Evolutionary conservation across 2,329 filamentous ascomycete genomes (phyloP), one percentile per base, ranked within the genome.

Genomic region (Teratosphaeria viscida): DNA sequence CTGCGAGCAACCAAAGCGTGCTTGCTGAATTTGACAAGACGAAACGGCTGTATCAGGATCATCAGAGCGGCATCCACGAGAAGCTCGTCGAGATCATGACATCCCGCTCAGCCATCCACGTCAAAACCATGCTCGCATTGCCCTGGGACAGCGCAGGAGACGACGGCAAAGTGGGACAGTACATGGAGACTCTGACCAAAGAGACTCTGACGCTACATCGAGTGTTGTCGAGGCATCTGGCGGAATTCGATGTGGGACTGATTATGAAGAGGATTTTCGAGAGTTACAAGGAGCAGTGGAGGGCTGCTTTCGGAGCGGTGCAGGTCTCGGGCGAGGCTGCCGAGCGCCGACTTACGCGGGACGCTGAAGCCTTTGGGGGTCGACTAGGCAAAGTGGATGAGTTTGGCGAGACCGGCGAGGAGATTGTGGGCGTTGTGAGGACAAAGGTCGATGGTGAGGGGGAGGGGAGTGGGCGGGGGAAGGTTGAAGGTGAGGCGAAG

Each of bases 1-100:
- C 61, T 10, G 60, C 53, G 16, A 26, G 52, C 23, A 59, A 59
- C 16, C 58, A 43, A 0, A 59, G 59, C 39, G 72, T 69, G 73
- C 78, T 92, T 76, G 85, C 83, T 39, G 91, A 96, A 64, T 96
- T 95, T 67, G 92, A 96, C 76, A 92, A 90, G 72, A 86, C 94
- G 57, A 87, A 89, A 64, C 82, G 90, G 23, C 77, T 92, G 8
- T 86, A 89, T 65, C 90, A 95, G 70, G 92, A 96, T 70, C 92
- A 96, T 70, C 91, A 95, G 71, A 86, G 86, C 63, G 91, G 84
- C 62, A 95, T 96, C 61, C 90, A 94, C 71, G 90, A 95, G 69
- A 96, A 96, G 72, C 78, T 96, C 0, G 88, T 95, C 19, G 90
- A 95, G 64, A 96, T 96, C 57, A 95, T 96, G 88, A 87, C 85